phyloP scores from a whole-genome alignment of 345 rosid genomes.

The Litchi chinensis region DNA sequence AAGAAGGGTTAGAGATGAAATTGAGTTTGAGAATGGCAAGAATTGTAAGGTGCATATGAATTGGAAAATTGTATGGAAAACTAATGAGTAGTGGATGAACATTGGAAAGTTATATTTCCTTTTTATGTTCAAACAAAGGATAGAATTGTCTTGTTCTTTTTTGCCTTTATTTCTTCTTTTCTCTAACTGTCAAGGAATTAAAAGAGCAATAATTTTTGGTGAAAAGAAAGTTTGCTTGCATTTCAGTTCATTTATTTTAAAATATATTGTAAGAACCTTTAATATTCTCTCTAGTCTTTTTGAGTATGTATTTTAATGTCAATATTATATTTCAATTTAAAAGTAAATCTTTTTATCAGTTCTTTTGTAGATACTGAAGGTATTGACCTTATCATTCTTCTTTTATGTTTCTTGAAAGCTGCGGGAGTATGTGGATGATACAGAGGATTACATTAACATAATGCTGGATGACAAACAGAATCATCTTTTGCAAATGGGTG shows the following conservation, averaged over 20 bases:
- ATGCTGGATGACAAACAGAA: slow-evolving; percentile 97
- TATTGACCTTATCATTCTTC: slow-evolving; percentile 18
- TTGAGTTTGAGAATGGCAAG: background rate
- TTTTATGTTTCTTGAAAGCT: slow-evolving; percentile 45
- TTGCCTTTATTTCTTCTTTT: background rate
- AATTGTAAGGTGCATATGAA: background rate
- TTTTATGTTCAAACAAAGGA: background rate
- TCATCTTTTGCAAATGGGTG: slow-evolving; percentile 95
- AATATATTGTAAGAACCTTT: too few relatives aligned
- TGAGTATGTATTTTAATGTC: background rate
- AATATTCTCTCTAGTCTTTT: background rate
- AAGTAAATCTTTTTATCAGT: background rate
- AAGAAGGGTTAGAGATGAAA: background rate
- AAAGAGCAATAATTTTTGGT: background rate
- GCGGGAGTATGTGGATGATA: slow-evolving; percentile 92
- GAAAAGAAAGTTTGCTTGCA: background rate
- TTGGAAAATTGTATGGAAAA: background rate
- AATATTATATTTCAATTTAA: too few relatives aligned
- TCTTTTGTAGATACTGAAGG: background rate
- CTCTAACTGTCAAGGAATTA: background rate
- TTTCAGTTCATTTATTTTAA: background rate
- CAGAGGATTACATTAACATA: slow-evolving; percentile 94
- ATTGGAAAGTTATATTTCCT: background rate
- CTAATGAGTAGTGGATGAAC: background rate
- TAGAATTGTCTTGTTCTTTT: background rate